phyloP scores from a whole-genome alignment of 129 eudicot species.

The Pittosporum tobira region DNA sequence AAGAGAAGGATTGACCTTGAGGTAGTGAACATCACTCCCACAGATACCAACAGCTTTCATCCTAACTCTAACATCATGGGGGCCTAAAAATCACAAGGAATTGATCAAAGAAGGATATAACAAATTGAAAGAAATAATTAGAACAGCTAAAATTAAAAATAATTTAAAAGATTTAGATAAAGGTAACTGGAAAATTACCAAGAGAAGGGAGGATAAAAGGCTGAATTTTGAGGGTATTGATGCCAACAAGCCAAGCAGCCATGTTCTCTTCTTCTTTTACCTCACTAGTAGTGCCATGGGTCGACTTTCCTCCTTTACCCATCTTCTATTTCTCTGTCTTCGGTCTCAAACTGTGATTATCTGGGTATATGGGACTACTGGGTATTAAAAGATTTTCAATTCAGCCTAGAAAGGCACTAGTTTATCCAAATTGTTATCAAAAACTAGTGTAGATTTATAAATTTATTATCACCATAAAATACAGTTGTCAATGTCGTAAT shows the following conservation, averaged over 20 bases:
- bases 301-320: conserved; percentile 56
- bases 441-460: too few species aligned
- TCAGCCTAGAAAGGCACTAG: too few species aligned
- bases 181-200: too few species aligned
- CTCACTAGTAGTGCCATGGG: too few species aligned
- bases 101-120: not conserved
- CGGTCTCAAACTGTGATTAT: too few species aligned
- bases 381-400: too few species aligned
- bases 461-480: too few species aligned
- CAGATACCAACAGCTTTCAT: conserved; percentile 32
- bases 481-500: too few species aligned
- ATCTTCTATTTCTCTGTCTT: conserved; percentile 12
- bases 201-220: conserved; percentile 25
- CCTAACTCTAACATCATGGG: conserved; percentile 26
- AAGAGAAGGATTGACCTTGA: conserved; percentile 22
- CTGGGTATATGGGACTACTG: too few species aligned
- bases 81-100: conserved; percentile 8
- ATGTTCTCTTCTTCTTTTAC: conserved; percentile 66
- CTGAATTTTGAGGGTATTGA: conserved; percentile 67
- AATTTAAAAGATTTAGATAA: not conserved
- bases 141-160: not conserved
- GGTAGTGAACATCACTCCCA: conserved; percentile 29
- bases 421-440: too few species aligned
- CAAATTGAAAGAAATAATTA: not conserved
- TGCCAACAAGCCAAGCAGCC: conserved; percentile 94